A percentile compares a stretch with the other conserved stretches of the same genome.
Evolutionary conservation across 495 filamentous ascomycete genomes (phyloP).

Genomic region (Clohesyomyces aquaticus): DNA sequence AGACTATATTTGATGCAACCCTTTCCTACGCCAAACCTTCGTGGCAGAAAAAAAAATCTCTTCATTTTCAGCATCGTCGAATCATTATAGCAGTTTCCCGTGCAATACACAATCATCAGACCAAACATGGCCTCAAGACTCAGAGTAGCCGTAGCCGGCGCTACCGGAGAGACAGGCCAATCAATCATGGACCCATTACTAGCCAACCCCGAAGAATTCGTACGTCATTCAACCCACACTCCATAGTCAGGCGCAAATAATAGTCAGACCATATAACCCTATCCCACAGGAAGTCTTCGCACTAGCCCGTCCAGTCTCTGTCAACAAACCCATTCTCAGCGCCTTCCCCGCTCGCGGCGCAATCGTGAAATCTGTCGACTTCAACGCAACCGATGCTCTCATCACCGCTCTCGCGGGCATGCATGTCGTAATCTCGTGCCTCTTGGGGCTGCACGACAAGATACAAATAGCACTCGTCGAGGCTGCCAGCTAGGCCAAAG

Average conservation of each 20-base stretch:
- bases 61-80: too few relatives aligned
- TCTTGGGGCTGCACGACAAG: constrained; percentile 51
- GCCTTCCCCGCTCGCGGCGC: constrained; percentile 53
- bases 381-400: constrained; percentile 53
- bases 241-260: neutral
- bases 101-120: too few relatives aligned
- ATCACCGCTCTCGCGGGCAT: constrained; percentile 53
- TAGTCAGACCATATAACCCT: neutral
- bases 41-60: too few relatives aligned
- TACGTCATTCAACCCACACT: neutral
- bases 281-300: constrained; percentile 53
- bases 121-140: too few relatives aligned
- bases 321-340: constrained; percentile 53
- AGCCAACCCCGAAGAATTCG: constrained; percentile 22
- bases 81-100: too few relatives aligned
- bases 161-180: constrained; percentile 46
- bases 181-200: constrained; percentile 44
- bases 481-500: constrained; percentile 59
- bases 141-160: constrained; percentile 44
- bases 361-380: constrained; percentile 55
- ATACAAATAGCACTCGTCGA: constrained; percentile 59
- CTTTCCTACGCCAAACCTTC: too few relatives aligned
- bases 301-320: constrained; percentile 55
- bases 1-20: too few relatives aligned
- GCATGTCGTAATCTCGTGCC: constrained; percentile 60